These are phyloP conservation scores for Diaporthe velutina DNA, from an alignment of 2,329 filamentous ascomycete genomes.

Conservation along the genomic window DNA sequence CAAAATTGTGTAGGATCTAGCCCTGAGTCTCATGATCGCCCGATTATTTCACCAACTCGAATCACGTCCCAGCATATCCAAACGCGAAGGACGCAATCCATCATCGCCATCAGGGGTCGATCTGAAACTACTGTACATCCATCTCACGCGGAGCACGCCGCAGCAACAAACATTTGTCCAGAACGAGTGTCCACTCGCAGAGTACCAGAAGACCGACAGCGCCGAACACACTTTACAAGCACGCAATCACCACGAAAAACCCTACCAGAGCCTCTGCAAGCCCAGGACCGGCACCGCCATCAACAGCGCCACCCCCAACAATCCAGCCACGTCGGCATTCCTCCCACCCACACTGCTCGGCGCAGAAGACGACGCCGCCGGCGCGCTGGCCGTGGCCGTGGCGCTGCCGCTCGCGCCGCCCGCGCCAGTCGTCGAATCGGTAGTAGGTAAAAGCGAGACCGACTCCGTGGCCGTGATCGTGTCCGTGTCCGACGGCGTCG, in stretches of 20 bases:
- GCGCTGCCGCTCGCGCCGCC: not conserved
- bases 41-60: not conserved
- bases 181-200: not conserved
- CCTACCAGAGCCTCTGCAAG: slow-evolving; percentile 15
- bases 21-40: not conserved
- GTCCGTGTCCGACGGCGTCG: not conserved
- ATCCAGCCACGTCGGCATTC: not conserved
- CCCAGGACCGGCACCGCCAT: not conserved
- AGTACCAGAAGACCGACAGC: not conserved
- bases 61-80: not conserved
- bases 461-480: not conserved
- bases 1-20: not conserved
- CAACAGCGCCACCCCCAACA: not conserved
- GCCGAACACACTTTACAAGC: not conserved
- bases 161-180: not conserved
- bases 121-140: not conserved
- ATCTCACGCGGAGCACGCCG: not conserved
- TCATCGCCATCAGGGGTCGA: not conserved
- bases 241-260: not conserved
- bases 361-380: not conserved
- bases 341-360: not conserved
- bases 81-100: not conserved
- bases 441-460: not conserved
- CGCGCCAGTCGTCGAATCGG: not conserved
- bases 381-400: slow-evolving; percentile 18